Conservation (phyloP, 352 stramenopile genomes). For the Globisporangium solare region DNA sequence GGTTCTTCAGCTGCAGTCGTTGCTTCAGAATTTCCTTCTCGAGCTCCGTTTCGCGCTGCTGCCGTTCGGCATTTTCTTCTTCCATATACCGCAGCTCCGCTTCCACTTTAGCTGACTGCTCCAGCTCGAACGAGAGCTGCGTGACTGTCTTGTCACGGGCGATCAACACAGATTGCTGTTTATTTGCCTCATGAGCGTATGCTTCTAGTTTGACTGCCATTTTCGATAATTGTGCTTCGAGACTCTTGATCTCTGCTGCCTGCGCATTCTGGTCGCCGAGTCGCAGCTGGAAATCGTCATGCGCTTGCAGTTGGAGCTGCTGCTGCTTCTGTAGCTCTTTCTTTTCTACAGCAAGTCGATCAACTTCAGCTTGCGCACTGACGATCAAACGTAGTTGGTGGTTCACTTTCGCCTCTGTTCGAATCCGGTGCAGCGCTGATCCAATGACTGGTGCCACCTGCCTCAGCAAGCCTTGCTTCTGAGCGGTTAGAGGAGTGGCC, state of each 20-base stretch:
- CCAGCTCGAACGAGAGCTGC: conserved; percentile 12
- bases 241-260: conserved; percentile 2
- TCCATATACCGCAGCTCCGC: conserved; percentile 16
- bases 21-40: conserved; percentile 34
- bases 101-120: conserved; percentile 18
- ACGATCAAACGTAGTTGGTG: neutral
- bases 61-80: conserved; percentile 11
- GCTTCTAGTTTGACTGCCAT: neutral
- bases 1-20: conserved; percentile 22
- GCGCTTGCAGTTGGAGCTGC: conserved; percentile 5
- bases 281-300: conserved; percentile 2
- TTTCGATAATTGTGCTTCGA: conserved; percentile 5
- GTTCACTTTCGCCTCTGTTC: neutral
- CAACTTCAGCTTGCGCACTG: conserved; percentile 1
- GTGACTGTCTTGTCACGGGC: conserved; percentile 7
- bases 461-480: conserved; percentile 11
- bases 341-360: conserved; percentile 1
- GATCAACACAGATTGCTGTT: conserved; percentile 3
- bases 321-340: conserved; percentile 2
- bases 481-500: neutral
- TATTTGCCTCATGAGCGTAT: neutral
- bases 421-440: conserved; percentile 5
- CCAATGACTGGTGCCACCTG: conserved; percentile 3
- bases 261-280: conserved; percentile 1
- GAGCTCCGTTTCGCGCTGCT: conserved; percentile 11